phyloP scores from a whole-genome alignment of 75 land plant species.

The Pinus taeda region DNA sequence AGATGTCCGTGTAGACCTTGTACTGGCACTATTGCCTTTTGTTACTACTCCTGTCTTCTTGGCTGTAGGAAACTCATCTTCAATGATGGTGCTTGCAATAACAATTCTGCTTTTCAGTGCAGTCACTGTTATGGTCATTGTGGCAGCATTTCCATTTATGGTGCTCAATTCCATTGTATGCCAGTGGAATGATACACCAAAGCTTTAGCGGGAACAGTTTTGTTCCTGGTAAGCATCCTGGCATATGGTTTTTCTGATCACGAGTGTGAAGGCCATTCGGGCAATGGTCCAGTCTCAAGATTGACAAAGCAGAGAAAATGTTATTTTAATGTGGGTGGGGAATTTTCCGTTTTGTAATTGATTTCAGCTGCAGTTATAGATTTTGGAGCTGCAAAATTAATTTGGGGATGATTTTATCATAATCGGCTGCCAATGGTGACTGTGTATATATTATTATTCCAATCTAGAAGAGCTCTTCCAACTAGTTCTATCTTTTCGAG shows the following conservation, averaged over 20 bases:
- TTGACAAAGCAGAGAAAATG: neutral
- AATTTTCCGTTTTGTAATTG: too few species aligned
- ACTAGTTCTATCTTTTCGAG: too few species aligned
- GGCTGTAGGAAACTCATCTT: conserved; percentile 87
- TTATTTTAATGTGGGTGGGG: too few species aligned
- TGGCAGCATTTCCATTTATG: conserved; percentile 93
- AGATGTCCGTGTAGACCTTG: conserved; percentile 97
- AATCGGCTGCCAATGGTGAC: too few species aligned
- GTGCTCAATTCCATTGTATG: conserved; percentile 94
- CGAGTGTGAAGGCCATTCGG: conserved; percentile 30
- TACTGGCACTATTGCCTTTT: conserved; percentile 94
- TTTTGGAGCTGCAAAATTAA: too few species aligned
- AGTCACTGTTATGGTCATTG: conserved; percentile 78
- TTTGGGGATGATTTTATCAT: too few species aligned
- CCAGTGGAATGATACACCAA: conserved; percentile 83
- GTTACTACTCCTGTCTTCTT: conserved; percentile 96
- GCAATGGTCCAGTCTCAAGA: neutral
- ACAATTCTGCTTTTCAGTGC: conserved; percentile 75
- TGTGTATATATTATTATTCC: too few species aligned
- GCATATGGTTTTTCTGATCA: conserved; percentile 87
- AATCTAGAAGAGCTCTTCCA: too few species aligned
- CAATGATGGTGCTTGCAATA: conserved; percentile 77
- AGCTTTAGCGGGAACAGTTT: conserved; percentile 83
- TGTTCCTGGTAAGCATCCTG: conserved; percentile 83
- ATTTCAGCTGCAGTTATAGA: too few species aligned